Evolutionary conservation across 139 green algal genomes (phyloP), one percentile per base, ranked within the genome.

Genomic region (Micractinium sp.): DNA sequence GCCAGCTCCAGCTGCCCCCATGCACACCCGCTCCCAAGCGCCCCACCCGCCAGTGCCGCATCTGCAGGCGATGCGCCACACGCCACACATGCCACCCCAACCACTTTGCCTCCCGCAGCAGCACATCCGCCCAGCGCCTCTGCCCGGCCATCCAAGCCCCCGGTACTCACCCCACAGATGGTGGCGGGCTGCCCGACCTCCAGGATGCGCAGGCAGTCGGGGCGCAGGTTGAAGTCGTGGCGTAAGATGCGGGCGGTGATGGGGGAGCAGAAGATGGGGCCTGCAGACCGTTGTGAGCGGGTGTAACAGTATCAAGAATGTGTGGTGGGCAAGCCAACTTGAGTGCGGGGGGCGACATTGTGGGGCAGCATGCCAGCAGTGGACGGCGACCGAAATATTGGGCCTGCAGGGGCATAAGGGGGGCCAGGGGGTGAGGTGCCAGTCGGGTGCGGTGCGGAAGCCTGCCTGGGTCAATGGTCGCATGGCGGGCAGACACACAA

Each of bases 251-350:
- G 85, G 2, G 92, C 91, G 3, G 94, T 95, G 81, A 96, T 73
- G 18, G 91, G 87, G 15, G 93, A 94, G 81, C 92, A 95, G 83
- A 96, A 97, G 56, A 98, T 94, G 35, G 73, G 89, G 67, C 86
- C 86, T 79, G 76, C 61, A 22, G 66, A 27, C 36, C 2, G 75
- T 35, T 22, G 27, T 35, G 39, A 35, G 39, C 19, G 39, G 78
- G 15, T 66, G 13, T 1, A 33, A 20, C 56, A 14, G 1, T 31
- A 25, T 3, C 75, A 81, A 3, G 35, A 16, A 29, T n/a, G 27
- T 15, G n/a, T 5, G 12, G 74, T 29, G 14, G 31, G 33, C n/a
- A 67, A 14, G 60, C 15, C 15, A 67, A 67, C n/a, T n/a, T n/a
- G 60, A 16, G 60, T 16, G 60, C 16, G 60, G 69, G 23, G 16